Evolutionary conservation across 495 filamentous ascomycete genomes (phyloP).

Genomic region (Aspergillus taichungensis): DNA sequence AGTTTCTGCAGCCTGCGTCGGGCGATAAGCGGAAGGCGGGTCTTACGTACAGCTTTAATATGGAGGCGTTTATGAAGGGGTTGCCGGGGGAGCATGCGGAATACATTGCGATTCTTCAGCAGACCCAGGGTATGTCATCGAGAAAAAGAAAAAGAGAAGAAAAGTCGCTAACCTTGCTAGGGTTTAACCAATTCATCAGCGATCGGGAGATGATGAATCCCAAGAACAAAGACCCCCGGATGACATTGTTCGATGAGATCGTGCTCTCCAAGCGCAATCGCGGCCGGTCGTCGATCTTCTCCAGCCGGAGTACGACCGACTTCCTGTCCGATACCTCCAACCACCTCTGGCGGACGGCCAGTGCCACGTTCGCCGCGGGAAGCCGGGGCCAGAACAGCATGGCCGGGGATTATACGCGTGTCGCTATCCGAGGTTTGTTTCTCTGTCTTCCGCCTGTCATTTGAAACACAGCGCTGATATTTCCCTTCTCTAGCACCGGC

Average conservation of each 20-base stretch:
- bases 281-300: constrained; percentile 50
- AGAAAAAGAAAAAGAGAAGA: no score
- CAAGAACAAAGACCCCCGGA: constrained; percentile 50
- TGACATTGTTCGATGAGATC: constrained; percentile 91
- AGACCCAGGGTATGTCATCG: constrained; percentile 70
- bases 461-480: constrained; percentile 11
- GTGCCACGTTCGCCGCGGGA: constrained; percentile 62
- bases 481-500: constrained; percentile 55
- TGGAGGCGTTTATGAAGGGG: constrained; percentile 86
- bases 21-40: constrained; percentile 81
- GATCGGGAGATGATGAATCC: constrained; percentile 59
- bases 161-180: constrained; percentile 27
- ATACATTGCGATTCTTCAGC: constrained; percentile 76
- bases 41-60: constrained; percentile 84
- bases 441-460: constrained; percentile 1
- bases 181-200: constrained; percentile 94
- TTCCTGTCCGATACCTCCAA: constrained; percentile 82
- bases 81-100: constrained; percentile 86
- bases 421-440: constrained; percentile 49
- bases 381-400: constrained; percentile 49
- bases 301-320: constrained; percentile 43
- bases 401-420: constrained; percentile 54
- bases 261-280: constrained; percentile 91
- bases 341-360: constrained; percentile 87
- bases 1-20: constrained; percentile 63